A percentile compares a stretch with the other conserved stretches of the same genome.
phyloP scores from a whole-genome alignment of 2,329 filamentous ascomycete genomes.

The Colletotrichum karsti region DNA sequence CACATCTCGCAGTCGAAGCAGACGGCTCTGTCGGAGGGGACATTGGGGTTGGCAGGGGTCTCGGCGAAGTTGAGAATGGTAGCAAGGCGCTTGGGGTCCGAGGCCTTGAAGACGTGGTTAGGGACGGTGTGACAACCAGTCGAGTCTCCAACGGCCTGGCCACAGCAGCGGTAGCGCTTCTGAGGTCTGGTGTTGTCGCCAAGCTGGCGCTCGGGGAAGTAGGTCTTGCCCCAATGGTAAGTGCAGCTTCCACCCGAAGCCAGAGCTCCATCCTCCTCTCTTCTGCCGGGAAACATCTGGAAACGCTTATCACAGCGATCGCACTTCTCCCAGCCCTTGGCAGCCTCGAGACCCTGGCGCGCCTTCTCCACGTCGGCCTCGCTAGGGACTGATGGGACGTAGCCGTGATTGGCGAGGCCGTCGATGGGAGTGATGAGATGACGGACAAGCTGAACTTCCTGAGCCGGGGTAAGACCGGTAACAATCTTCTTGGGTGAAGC shows the following conservation, averaged over 20 bases:
- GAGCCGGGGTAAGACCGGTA: conserved; percentile 72
- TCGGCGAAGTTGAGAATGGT: conserved; percentile 80
- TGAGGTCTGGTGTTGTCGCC: conserved; percentile 66
- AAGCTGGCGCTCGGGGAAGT: conserved; percentile 64
- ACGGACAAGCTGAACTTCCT: conserved; percentile 74
- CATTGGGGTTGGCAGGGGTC: conserved; percentile 73
- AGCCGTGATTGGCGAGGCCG: conserved; percentile 74
- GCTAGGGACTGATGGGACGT: conserved; percentile 75
- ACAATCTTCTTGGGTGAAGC: conserved; percentile 62
- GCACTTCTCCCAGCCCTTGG: conserved; percentile 85
- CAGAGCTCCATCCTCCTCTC: conserved; percentile 78
- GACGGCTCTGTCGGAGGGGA: conserved; percentile 68
- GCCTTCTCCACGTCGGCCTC: conserved; percentile 73
- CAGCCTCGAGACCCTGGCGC: conserved; percentile 68
- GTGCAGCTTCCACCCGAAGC: conserved; percentile 80
- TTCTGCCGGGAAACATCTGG: conserved; percentile 88
- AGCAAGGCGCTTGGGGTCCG: conserved; percentile 79
- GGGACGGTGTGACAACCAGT: conserved; percentile 76
- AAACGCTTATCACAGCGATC: conserved; percentile 89
- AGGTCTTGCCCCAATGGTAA: conserved; percentile 80
- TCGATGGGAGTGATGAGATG: conserved; percentile 71
- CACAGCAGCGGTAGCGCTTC: conserved; percentile 81
- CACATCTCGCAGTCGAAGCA: conserved; percentile 98
- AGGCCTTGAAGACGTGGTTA: conserved; percentile 89
- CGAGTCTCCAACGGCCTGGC: conserved; percentile 75